A percentile compares a stretch with the other conserved stretches of the same genome.
Evolutionary conservation across 2,329 filamentous ascomycete species (phyloP).

Genomic region (Ascocoryne sarcoides): DNA sequence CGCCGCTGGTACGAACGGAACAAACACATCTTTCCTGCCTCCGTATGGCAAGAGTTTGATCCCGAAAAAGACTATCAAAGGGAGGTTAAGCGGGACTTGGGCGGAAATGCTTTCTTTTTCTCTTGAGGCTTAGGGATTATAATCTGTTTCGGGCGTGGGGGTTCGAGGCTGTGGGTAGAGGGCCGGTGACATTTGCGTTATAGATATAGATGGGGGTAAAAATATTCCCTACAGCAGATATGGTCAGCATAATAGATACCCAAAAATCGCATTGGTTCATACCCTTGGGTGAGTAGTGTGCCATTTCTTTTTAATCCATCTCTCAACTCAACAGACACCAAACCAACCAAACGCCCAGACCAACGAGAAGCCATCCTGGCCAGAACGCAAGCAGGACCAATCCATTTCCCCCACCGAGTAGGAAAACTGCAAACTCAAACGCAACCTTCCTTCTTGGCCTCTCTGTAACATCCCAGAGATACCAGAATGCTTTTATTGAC

Average conservation of each 20-base stretch:
- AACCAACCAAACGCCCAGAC: slow-evolving; percentile 9
- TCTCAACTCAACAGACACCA: slow-evolving; percentile 14
- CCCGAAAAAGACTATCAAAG: slow-evolving; percentile 76
- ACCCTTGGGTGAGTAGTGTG: no score
- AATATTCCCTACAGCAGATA: no score
- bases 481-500: neutral
- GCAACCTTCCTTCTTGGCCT: slow-evolving; percentile 19
- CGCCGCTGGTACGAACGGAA: slow-evolving; percentile 94
- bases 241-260: no score
- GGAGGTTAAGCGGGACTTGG: slow-evolving; percentile 70
- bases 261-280: no score
- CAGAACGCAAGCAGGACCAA: slow-evolving; percentile 25
- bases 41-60: slow-evolving; percentile 91
- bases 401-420: slow-evolving; percentile 23
- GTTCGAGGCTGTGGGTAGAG: no score
- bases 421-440: slow-evolving; percentile 23
- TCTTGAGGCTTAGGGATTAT: no score
- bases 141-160: no score
- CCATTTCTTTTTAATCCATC: no score
- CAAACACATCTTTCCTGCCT: slow-evolving; percentile 97
- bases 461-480: slow-evolving; percentile 9
- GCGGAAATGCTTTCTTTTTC: slow-evolving; percentile 93
- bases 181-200: no score
- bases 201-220: no score
- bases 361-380: slow-evolving; percentile 26